Evolutionary conservation across 2,329 filamentous ascomycete species (phyloP), one percentile per base, ranked within the genome.

Genomic region (Curvularia verruculosa): DNA sequence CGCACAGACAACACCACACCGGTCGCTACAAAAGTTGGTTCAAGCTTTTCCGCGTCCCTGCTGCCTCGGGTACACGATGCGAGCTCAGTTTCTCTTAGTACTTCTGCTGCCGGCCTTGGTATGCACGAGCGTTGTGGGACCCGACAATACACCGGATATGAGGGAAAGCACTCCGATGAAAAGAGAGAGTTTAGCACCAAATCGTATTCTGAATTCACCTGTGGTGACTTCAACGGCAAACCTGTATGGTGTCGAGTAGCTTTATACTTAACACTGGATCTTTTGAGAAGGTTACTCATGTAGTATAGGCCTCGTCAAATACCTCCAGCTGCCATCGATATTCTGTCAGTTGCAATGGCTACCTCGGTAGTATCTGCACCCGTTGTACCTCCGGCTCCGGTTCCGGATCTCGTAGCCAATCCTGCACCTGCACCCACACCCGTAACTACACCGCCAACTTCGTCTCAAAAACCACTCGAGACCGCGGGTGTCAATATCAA

Each of bases 281-380:
- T 5, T 15, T 34, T 34, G 26, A 3, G 48, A 28, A 12, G 37
- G 18, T n/a, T 18, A 23, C 56, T 61, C 15, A 61, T 21, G 23
- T 8, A 1, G 15, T n/a, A 21, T 26, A 68, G 65, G 37, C 58
- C 64, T 6, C 63, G 60, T 53, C 61, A 64, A 50, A 60, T 29
- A 47, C 52, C 55, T 34, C 45, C 41, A 7, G 47, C 19, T 19
- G 3, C 23, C 1, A 47, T 40, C 19, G 43, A 40, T 34, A 48
- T 41, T 8, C 44, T 43, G 13, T 29, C 46, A 51, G 13, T 18
- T 49, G 36, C 43, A 45, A 45, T 10, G 9, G 10, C 26, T 31
- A 5, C 12, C 21, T 19, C 12, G 7, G 39, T n/a, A 19, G 39
- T n/a, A 24, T 21, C 39, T 12, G 21, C 39, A 24, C 21, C 49